Base-by-base conservation (phyloP, 352 stramenopile species). In the Ophiocytium majus region DNA sequence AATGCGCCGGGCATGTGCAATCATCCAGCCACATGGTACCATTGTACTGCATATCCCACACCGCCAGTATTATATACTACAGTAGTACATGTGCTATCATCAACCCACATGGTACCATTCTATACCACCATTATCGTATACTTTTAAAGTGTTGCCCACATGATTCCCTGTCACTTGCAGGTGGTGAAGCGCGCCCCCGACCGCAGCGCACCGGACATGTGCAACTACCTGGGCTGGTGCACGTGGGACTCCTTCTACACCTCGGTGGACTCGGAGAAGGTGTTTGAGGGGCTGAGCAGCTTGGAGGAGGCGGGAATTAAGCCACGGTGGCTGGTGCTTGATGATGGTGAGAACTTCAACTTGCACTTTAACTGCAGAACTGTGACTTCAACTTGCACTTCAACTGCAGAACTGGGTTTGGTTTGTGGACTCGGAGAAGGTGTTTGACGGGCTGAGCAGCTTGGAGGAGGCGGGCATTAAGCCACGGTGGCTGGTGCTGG, bases 221-320 rank as follows among this genome's bases (percentile, higher is more conserved):
- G 57, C 1, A 86, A 88, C 49, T 88, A 88, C 80, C 78, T 89
- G 36, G 87, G 87, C 33, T 90, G 87, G 87, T 90, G 87, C 78
- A 90, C 85, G 33, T 90, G 87, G 87, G 87, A 90, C 75, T 89
- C 82, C 37, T 90, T 90, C 85, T 90, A 90, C 63, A 90, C 87
- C 0, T 36, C 63, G 10, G 82, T 90, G 0, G 78, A 84, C 32
- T 43, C 78, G 35, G 80, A 86, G n/a, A 86, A 86, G 34, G 87
- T 90, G 9, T 88, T 90, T 28, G 63, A 90, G 35, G 87, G 87
- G 31, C 82, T 90, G 5, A 37, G 19, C 17, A 86, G 79, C 31
- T 66, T 90, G 23, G 19, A 57, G 14, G 76, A 75, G 35, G 71
- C 81, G 31, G 81, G 85, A 0, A 66, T 88, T 14, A 34, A 5